A percentile compares a stretch with the other conserved stretches of the same genome.
These are phyloP conservation scores for Alternaria brassicae DNA, from an alignment of 2,329 filamentous ascomycete genomes.

Conservation along the genomic window DNA sequence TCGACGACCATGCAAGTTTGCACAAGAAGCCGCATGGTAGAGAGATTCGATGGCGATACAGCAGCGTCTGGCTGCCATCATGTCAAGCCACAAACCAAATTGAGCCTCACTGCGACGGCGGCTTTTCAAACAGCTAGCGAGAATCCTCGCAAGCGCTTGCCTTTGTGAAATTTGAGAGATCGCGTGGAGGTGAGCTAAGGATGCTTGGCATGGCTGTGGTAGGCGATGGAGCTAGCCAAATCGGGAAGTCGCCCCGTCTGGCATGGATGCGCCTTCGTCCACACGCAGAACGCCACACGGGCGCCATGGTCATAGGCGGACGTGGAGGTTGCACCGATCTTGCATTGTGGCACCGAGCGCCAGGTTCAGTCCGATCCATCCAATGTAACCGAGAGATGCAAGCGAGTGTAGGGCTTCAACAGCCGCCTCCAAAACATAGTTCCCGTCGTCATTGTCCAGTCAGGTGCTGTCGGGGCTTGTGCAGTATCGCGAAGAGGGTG, in stretches of 20 bases:
- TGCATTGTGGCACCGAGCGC: constrained; percentile 48
- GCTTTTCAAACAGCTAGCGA: constrained; percentile 21
- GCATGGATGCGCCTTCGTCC: constrained; percentile 44
- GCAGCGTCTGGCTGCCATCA: constrained; percentile 31
- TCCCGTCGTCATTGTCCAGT: background rate
- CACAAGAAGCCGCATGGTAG: constrained; percentile 19
- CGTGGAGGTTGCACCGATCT: constrained; percentile 46
- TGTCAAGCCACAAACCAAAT: constrained; percentile 17
- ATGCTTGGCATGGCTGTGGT: constrained; percentile 28
- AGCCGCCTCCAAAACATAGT: constrained; percentile 21
- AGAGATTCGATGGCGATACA: constrained; percentile 26
- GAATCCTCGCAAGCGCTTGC: constrained; percentile 16
- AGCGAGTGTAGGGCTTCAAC: constrained; percentile 23
- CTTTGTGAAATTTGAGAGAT: constrained; percentile 24
- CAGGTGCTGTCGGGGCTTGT: background rate
- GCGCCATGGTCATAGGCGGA: constrained; percentile 38
- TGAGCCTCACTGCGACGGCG: constrained; percentile 16
- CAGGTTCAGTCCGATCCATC: constrained; percentile 48
- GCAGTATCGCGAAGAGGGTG: background rate
- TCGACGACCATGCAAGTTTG: constrained; percentile 21
- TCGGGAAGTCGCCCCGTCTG: constrained; percentile 28
- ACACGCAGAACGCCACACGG: constrained; percentile 42
- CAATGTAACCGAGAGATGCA: constrained; percentile 37
- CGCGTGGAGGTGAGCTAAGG: constrained; percentile 42
- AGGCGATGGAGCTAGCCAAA: constrained; percentile 27